A percentile compares a stretch with the other conserved stretches of the same genome.
phyloP scores from a whole-genome alignment of 768 basidiomycete species.

The Boletus reticuloceps region DNA sequence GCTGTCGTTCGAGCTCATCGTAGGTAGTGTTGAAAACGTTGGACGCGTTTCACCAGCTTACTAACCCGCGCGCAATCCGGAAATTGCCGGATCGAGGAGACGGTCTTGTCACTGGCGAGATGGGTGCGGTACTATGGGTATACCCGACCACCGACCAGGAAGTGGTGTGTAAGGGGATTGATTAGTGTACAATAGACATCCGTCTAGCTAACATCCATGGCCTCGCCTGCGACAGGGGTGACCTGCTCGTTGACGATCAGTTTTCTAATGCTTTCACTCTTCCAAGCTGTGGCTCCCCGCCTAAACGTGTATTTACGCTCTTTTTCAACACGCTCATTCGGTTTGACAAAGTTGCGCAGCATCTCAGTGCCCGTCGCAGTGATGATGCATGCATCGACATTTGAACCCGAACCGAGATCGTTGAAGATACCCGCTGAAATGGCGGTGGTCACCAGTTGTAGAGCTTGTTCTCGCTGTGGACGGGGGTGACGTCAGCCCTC shows the following conservation, averaged over 20 bases:
- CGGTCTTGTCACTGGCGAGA: no score
- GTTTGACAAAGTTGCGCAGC: conserved; percentile 91
- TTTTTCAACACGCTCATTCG: conserved; percentile 80
- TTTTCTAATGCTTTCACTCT: conserved; percentile 70
- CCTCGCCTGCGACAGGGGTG: conserved; percentile 56
- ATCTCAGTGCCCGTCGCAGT: conserved; percentile 84
- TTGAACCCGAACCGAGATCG: conserved; percentile 96
- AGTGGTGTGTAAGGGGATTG: no score
- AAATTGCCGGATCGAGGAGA: neutral
- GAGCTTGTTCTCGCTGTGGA: conserved; percentile 71
- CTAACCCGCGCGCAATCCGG: no score
- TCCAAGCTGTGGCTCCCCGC: conserved; percentile 87
- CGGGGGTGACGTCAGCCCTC: conserved; percentile 3
- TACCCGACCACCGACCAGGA: no score
- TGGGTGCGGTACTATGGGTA: no score
- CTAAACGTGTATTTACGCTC: conserved; percentile 71
- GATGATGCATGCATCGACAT: conserved; percentile 96
- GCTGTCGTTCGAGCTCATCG: conserved; percentile 43
- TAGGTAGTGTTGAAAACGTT: conserved; percentile 15
- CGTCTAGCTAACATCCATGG: conserved; percentile 76
- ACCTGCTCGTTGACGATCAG: conserved; percentile 74
- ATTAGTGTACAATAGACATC: conserved; percentile 4
- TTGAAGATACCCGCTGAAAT: conserved; percentile 98
- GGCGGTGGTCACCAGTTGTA: conserved; percentile 79
- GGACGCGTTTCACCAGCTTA: neutral